phyloP scores from a whole-genome alignment of 1,139 yeast species.

The Zygosaccharomyces pseudobailii region DNA sequence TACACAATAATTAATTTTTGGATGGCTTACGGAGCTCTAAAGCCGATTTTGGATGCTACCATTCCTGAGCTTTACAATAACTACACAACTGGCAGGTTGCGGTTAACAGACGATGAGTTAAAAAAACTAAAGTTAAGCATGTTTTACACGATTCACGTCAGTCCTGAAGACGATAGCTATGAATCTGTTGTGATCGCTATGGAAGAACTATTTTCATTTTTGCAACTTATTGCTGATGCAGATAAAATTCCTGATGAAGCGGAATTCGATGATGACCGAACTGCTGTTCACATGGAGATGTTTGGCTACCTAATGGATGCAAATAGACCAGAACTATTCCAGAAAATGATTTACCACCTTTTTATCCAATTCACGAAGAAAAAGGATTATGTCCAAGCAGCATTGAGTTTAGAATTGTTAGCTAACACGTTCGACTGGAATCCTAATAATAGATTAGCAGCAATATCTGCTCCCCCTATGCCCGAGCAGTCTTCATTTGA shows the following conservation, averaged over 20 bases:
- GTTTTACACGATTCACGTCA: constrained; percentile 24
- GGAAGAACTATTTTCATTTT: constrained; percentile 56
- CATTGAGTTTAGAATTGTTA: constrained; percentile 68
- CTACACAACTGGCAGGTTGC: constrained; percentile 24
- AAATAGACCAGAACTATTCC: constrained; percentile 74
- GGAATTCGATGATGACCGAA: constrained; percentile 83
- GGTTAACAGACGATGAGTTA: constrained; percentile 23
- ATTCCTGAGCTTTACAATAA: constrained; percentile 28
- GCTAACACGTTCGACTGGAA: constrained; percentile 80
- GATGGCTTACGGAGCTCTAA: constrained; percentile 17
- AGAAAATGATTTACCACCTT: constrained; percentile 70
- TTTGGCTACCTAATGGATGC: constrained; percentile 75
- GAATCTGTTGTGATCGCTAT: constrained; percentile 49
- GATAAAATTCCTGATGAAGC: constrained; percentile 74
- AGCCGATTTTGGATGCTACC: constrained; percentile 17
- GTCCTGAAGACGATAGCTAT: constrained; percentile 64
- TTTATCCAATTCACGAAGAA: constrained; percentile 60
- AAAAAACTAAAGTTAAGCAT: constrained; percentile 20
- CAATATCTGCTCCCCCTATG: constrained; percentile 61
- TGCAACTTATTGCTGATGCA: constrained; percentile 62
- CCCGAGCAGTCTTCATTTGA: constrained; percentile 79
- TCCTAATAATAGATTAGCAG: constrained; percentile 51
- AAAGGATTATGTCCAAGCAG: constrained; percentile 74
- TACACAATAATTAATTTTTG: constrained; percentile 39
- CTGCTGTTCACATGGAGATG: constrained; percentile 73